Conservation (phyloP, 108 stramenopile genomes). For the Nitzschia putrida region DNA sequence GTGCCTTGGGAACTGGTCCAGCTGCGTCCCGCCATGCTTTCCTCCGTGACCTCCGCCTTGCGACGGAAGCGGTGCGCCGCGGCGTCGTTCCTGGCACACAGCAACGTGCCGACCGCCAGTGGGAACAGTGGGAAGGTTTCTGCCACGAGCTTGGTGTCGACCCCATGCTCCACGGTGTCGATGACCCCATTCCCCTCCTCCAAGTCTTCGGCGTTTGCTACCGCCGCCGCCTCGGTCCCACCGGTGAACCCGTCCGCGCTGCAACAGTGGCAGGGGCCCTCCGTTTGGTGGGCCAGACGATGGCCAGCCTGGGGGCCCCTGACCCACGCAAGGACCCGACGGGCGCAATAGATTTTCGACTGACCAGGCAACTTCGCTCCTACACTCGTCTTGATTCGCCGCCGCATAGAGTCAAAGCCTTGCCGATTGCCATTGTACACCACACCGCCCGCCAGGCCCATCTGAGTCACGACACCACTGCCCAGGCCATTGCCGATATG, state of each 20-base stretch:
- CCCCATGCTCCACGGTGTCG: slow-evolving; percentile 27
- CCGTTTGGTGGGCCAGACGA: no score
- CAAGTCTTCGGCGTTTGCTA: slow-evolving; percentile 43
- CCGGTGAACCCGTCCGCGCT: slow-evolving; percentile 30
- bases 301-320: no score
- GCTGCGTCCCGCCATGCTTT: slow-evolving; percentile 14
- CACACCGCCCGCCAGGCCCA: no score
- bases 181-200: slow-evolving; percentile 37
- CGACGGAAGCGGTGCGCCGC: neutral
- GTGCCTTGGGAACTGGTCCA: slow-evolving; percentile 30
- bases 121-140: slow-evolving; percentile 24
- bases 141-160: slow-evolving; percentile 15
- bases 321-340: slow-evolving; percentile 18
- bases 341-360: slow-evolving; percentile 28
- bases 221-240: slow-evolving; percentile 27
- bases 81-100: slow-evolving; percentile 10
- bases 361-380: slow-evolving; percentile 6
- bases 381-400: slow-evolving; percentile 39
- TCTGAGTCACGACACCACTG: no score
- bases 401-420: slow-evolving; percentile 44
- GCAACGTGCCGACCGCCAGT: slow-evolving; percentile 7
- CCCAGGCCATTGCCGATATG: slow-evolving; percentile 36
- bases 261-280: slow-evolving; percentile 27
- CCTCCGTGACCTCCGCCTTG: slow-evolving; percentile 24
- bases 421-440: slow-evolving; percentile 38